Base-by-base conservation (phyloP, 805 yeast species). In the Phaffomyces antillensis region DNA sequence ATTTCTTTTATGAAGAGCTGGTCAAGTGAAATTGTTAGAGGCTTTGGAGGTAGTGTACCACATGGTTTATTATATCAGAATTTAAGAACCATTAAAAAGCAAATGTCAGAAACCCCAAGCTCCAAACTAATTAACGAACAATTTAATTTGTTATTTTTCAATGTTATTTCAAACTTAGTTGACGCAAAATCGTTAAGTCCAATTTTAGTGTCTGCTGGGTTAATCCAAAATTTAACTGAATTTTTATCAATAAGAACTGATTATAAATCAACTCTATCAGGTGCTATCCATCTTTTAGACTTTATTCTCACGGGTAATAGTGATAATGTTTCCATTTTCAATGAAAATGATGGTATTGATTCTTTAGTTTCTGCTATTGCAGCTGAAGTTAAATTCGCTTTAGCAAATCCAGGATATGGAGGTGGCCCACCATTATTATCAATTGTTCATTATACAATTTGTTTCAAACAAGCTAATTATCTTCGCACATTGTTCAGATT, bases 41-140 rank as follows among this genome's bases (percentile, higher is more conserved):
- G 86, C 12, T 62, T 89, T 51, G 87, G 93, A 18, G 96, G 93
- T 10, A 87, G 87, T 59, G 88, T 90, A 35, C 79, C 81, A 48
- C 96, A 90, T 62, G 97, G 97, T 1, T 65, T 80, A 12, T 58
- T 90, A 35, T 86, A 84, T 65, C 89, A 86, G 56, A 75, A 82
- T 28, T 60, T 89, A 26, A 75, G 90, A 45, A 70, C 71, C 37
- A 76, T 87, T n/a, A 68, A 77, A 44, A 77, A 79, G 46, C 64
- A 71, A 36, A 52, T 79, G 32, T 62, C 68, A 40, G 64, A 67
- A 10, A 72, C 75, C 1, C 70, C 64, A 48, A 47, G 52, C 1
- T 50, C 56, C 6, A 60, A 28, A 28, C 30, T 57, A 18, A 59
- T 68, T 7, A 76, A 75, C 25, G 81, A 80, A 47, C 75, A 73